Percentiles rank a stretch among this genome's conserved stretches.
These are phyloP conservation scores for Daucus carota DNA, from an alignment of 129 eudicot species.

Conservation along the genomic window DNA sequence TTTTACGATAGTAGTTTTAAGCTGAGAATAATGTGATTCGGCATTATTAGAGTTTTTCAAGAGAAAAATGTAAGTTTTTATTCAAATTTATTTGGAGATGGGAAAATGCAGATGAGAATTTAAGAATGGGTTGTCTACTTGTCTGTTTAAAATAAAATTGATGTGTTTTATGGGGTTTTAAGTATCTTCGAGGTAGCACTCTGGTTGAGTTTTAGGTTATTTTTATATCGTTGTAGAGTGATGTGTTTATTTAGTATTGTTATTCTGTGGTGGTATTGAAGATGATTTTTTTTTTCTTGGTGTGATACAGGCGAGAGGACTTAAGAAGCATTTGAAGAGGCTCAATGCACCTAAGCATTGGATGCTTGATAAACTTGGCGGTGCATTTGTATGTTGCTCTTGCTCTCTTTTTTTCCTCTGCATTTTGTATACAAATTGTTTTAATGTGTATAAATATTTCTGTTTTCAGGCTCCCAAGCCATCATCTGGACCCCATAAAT, in stretches of 20 bases:
- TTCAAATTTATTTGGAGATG: not conserved
- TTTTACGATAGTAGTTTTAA: not conserved
- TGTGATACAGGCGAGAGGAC: conserved; percentile 42
- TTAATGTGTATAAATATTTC: not conserved
- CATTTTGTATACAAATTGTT: no score
- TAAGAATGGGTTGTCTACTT: not conserved
- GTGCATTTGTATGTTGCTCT: conserved; percentile 45
- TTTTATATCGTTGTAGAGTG: not conserved
- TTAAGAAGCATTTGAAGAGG: conserved; percentile 53
- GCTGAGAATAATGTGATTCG: not conserved
- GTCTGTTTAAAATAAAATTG: no score
- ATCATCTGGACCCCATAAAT: conserved; percentile 56
- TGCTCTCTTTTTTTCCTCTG: not conserved
- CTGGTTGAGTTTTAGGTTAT: not conserved
- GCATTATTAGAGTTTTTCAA: not conserved
- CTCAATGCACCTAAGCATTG: conserved; percentile 56
- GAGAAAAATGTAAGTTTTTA: no score
- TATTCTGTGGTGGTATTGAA: not conserved
- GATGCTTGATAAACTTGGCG: conserved; percentile 63
- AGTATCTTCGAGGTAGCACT: not conserved
- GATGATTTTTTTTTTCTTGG: not conserved
- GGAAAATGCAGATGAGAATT: not conserved
- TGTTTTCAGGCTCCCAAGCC: conserved; percentile 48
- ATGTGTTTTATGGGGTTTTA: not conserved
- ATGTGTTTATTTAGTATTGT: not conserved